Conservation (phyloP, 345 rosid species). For the Corymbia maculata region DNA sequence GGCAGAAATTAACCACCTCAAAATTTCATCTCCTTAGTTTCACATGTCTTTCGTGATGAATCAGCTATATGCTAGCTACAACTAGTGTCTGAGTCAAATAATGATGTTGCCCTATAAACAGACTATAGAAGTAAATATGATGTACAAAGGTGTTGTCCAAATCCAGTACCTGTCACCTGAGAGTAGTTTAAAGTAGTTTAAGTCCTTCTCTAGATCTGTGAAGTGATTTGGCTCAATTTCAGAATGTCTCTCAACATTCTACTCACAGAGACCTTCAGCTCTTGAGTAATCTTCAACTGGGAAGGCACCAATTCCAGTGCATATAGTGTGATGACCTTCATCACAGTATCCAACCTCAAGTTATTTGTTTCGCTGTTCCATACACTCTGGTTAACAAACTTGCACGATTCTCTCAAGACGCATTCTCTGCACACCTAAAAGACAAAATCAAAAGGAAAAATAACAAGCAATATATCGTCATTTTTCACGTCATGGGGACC, state of each 20-base stretch:
- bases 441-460: neutral
- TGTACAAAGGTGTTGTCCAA: neutral
- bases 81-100: neutral
- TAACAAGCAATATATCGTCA: neutral
- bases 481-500: neutral
- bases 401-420: conserved; percentile 45
- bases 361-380: conserved; percentile 28
- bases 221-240: conserved; percentile 35
- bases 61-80: neutral
- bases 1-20: neutral
- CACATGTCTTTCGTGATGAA: neutral
- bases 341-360: conserved; percentile 38
- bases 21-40: neutral
- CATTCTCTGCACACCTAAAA: conserved; percentile 70
- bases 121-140: neutral
- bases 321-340: conserved; percentile 52
- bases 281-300: conserved; percentile 36
- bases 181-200: neutral
- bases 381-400: conserved; percentile 43
- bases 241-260: conserved; percentile 39
- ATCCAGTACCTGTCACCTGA: neutral
- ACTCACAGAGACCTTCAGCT: conserved; percentile 39
- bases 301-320: conserved; percentile 44
- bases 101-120: neutral
- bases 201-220: neutral